Evolutionary conservation across 768 basidiomycete species (phyloP), one percentile per base, ranked within the genome.

Genomic region (Punctularia strigosozonata): DNA sequence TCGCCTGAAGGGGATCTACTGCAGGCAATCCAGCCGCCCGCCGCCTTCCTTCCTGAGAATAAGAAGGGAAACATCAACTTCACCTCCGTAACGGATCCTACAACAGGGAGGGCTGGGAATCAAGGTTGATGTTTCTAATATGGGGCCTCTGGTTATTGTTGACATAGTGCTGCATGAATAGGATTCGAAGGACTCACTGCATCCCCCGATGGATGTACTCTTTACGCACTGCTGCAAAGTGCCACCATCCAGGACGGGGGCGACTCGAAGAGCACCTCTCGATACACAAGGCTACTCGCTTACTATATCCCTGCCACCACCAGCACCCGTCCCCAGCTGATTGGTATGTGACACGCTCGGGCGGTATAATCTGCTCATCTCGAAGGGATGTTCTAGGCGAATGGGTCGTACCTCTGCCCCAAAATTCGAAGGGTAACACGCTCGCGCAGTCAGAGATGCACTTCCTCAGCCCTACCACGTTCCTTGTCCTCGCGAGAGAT

Each of bases 201-300:
- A 3, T 70, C 71, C 41, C 46, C 66, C 0, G 47, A 58, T 5
- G 71, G 70, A 2, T 54, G 57, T 4, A 69, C 61, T 2, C 61
- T 81, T 2, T 81, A 75, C 49, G 76, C 68, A 0, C 65, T 80
- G 47, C 62, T 81, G 2, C 80, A 83, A 47, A 65, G 69, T 4
- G 79, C 75, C 0, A 64, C 71, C 1, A 66, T 76, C 3, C 79
- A 81, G 45, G 79, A 80, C 45, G 74, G 77, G n/a, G 73, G 73
- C 0, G 45, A 49, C 26, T 55, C 63, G 39, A 66, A 70, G 44
- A 53, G 49, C 4, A 73, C 68, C 6, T 64, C 65, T 0, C 59
- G 71, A 5, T 73, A 62, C 53, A 74, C 76, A 3, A 68, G 78
- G 13, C 57, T 80, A 20, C 53, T 78, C 31, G 71, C 69, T 0